Conservation (phyloP, 257 asterid genomes). For the Petunia axillaris region DNA sequence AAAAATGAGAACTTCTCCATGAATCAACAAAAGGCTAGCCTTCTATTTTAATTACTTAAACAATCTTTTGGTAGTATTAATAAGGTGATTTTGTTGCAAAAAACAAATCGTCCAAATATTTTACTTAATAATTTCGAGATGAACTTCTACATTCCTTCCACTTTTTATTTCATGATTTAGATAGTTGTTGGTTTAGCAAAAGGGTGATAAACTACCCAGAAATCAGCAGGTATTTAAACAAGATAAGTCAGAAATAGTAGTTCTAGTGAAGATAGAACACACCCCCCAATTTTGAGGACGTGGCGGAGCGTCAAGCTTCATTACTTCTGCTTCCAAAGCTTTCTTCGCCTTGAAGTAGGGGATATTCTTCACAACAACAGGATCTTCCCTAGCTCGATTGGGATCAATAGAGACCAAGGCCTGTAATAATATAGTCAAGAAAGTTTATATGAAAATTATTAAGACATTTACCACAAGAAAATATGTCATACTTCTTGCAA, state of each 20-base stretch:
- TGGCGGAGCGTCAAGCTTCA: constrained; percentile 86
- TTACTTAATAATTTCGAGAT: constrained; percentile 4
- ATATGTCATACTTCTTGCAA: constrained; percentile 74
- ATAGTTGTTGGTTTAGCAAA: neutral
- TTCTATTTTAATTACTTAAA: neutral
- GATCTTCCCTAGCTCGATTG: constrained; percentile 86
- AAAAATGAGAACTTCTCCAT: constrained; percentile 20
- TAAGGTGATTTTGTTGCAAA: neutral
- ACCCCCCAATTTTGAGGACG: constrained; percentile 93
- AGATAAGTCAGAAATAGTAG: neutral
- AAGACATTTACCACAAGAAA: constrained; percentile 24
- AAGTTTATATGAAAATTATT: neutral
- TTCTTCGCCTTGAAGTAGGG: constrained; percentile 81
- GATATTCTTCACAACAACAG: constrained; percentile 72
- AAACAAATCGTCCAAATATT: neutral
- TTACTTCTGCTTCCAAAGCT: constrained; percentile 83
- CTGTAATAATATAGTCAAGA: constrained; percentile 45
- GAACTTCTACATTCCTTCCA: neutral
- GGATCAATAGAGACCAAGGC: constrained; percentile 93
- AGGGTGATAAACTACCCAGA: neutral
- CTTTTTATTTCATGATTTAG: neutral
- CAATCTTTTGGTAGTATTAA: neutral
- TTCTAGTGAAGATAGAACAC: constrained; percentile 26
- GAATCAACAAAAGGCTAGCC: neutral
- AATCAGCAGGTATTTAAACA: constrained; percentile 10